Base-by-base conservation (phyloP, 1,284 basidiomycete species). In the Rhodotorula sp. region DNA sequence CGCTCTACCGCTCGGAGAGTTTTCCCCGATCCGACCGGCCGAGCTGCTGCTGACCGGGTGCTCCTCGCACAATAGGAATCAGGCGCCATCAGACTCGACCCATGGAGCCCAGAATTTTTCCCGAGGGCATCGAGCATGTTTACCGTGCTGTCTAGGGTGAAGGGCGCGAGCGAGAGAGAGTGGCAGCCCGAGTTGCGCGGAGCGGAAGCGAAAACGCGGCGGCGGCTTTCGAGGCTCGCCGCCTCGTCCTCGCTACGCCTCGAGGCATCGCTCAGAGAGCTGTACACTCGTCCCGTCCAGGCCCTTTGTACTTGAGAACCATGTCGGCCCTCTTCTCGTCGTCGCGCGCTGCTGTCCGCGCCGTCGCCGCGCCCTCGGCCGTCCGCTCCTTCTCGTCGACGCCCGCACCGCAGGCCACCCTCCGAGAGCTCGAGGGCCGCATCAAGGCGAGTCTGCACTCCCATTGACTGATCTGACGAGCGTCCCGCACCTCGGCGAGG, bases 371-470 rank as follows among this genome's bases (percentile, higher is more conserved):
- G 78, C 83, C 64, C 15, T n/a, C 56, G 49, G 57, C 63, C 51
- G 66, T 67, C 55, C 86, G 81, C 85, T 86, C 87, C 77, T 87
- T 85, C 62, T 87, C 88, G 58, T 79, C 84, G 75, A 84, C 85
- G 80, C 87, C 90, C 77, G 87, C 89, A 77, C 93, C 93, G 82
- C 94, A 95, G 91, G 95, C 94, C 61, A 97, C 95, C 70, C 89
- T 99, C 77, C 90, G 94, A 80, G 95, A 99, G 84, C 91, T 98
- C 79, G 96, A 99, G 85, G 83, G 91, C 82, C 90, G 95, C 77
- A 87, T 95, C 83, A 97, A 98, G 88, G 96, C 93, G 68, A 37
- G 55, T 56, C 26, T 17, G 24, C 51, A n/a, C 26, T 15, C 15
- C 51, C 2, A 3, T 6, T 14, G 15, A 6, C 51, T 26, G 24